These are phyloP conservation scores for Pezicula neosporulosa DNA, from an alignment of 2,329 filamentous ascomycete genomes.

Conservation along the genomic window DNA sequence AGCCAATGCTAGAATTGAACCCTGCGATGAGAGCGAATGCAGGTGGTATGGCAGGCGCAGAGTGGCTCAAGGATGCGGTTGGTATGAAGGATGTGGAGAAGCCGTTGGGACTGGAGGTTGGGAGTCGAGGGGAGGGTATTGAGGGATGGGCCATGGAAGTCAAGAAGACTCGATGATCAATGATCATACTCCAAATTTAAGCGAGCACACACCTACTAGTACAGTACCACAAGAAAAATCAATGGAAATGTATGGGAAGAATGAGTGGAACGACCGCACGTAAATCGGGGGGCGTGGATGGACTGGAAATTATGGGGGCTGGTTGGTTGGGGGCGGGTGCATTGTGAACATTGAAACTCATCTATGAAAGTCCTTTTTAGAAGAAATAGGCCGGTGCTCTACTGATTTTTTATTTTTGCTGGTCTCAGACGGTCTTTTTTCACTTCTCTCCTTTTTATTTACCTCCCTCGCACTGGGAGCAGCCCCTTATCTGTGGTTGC, in stretches of 20 bases:
- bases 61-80: slow-evolving; percentile 78
- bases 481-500: no score
- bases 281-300: not conserved
- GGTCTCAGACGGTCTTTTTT: no score
- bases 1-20: slow-evolving; percentile 86
- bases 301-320: no score
- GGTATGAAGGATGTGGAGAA: slow-evolving; percentile 83
- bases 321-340: no score
- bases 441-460: no score
- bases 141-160: slow-evolving; percentile 91
- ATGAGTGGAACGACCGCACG: not conserved
- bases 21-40: slow-evolving; percentile 91
- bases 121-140: slow-evolving; percentile 84
- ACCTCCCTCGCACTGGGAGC: no score
- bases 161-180: slow-evolving; percentile 61
- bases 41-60: slow-evolving; percentile 86
- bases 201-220: not conserved
- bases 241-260: not conserved
- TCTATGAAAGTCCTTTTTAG: no score
- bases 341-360: no score
- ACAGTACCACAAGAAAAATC: not conserved
- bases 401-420: no score
- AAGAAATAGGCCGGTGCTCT: no score
- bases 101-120: slow-evolving; percentile 65
- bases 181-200: not conserved